Evolutionary conservation across 2,329 filamentous ascomycete genomes (phyloP), one percentile per base, ranked within the genome.

Genomic region (Cadophora sp.): DNA sequence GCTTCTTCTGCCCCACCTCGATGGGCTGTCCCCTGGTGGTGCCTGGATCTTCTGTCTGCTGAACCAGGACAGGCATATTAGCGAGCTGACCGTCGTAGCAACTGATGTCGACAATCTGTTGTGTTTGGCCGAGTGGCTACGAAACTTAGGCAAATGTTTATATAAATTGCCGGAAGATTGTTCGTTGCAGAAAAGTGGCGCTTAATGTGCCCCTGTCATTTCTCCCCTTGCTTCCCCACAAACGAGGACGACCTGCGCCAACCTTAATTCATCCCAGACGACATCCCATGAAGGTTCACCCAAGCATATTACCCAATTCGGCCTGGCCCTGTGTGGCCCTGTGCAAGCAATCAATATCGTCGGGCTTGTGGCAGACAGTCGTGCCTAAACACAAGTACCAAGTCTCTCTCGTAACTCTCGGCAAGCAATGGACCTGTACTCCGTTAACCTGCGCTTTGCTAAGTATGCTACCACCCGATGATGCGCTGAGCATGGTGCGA

Each of bases 71-170:
- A 11, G 19, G 55, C 9, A 62, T 64, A 58, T 62, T 65, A 46
- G 34, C 9, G 16, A 34, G 1, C 16, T 29, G 40, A 22, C 29
- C 11, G 5, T 59, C 34, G 19, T n/a, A 46, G 16, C 34, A 40
- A 51, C 24, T 43, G 48, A 22, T 24, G 31, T 46, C 22, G 37
- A 55, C 31, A 59, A 29, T 62, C 19, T 61, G 24, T 16, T 68
- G 24, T 58, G 48, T 64, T 62, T 60, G 62, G 40, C 31, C 34
- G 51, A 56, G 53, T 61, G 37, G 43, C 22, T 55, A 22, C 9
- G 43, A 37, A 67, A 56, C 64, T 69, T 67, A 69, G 68, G 68
- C 68, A 69, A 67, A 69, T 65, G 43, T 53, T 59, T 63, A 48
- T 56, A 67, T 59, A 59, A 29, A 61, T 65, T 67, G 48, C 62